Conservation (phyloP, 306 rosid species). For the Cicer bijugum region DNA sequence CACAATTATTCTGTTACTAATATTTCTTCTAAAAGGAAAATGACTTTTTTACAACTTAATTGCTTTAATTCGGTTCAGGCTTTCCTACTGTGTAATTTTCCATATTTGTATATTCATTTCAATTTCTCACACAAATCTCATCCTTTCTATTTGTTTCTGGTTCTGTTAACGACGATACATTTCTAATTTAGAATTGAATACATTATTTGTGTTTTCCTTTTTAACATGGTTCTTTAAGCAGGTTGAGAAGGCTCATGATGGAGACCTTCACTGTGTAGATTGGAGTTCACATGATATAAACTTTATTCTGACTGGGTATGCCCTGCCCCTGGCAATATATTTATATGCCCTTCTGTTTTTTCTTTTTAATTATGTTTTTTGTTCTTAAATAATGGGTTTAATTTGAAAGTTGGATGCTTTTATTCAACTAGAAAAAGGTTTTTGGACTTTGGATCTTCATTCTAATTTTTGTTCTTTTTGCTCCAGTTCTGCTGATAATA, state of each 20-base stretch:
- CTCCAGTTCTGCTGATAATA: constrained; percentile 92
- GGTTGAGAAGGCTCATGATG: constrained; percentile 92
- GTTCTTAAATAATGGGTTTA: constrained; percentile 22
- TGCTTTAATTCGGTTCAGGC: background rate
- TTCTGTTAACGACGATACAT: constrained; percentile 27
- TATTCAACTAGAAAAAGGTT: constrained; percentile 30
- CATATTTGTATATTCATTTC: constrained; percentile 12
- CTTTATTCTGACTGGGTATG: constrained; percentile 82
- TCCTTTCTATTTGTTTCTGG: background rate
- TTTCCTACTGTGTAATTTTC: constrained; percentile 25
- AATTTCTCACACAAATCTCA: background rate
- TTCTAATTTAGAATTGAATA: constrained; percentile 29
- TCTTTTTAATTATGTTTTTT: background rate
- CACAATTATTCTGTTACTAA: background rate
- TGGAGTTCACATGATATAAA: constrained; percentile 87
- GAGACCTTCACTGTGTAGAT: constrained; percentile 96
- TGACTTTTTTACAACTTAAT: constrained; percentile 2
- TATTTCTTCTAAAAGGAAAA: constrained; percentile 32
- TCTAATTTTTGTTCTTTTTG: constrained; percentile 41
- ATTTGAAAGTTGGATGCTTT: constrained; percentile 25
- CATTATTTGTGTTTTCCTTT: constrained; percentile 5
- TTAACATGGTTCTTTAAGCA: constrained; percentile 42
- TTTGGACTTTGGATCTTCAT: constrained; percentile 24
- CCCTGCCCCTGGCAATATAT: background rate
- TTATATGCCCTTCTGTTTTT: constrained; percentile 5